phyloP scores from a whole-genome alignment of 78 protist genomes.

The Dictyostelium capitatum region DNA sequence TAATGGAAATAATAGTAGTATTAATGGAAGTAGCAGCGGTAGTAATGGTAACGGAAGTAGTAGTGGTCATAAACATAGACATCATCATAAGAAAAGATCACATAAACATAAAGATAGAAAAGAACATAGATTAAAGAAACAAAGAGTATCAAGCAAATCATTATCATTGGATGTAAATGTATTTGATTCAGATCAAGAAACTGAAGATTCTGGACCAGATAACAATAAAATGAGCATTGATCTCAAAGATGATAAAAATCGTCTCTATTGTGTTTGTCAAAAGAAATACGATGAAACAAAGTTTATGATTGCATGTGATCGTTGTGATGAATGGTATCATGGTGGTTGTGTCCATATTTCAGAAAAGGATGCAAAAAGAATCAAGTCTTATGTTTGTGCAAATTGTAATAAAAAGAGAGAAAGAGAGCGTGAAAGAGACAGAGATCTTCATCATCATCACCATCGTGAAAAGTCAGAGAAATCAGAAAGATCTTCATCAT shows the following conservation, averaged over 20 bases:
- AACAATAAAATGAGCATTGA: not conserved
- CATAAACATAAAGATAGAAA: conserved; percentile 33
- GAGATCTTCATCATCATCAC: not conserved
- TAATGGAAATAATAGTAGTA: not conserved
- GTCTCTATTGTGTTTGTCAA: conserved; percentile 60
- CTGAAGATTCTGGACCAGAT: conserved; percentile 38
- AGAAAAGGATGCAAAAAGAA: conserved; percentile 74
- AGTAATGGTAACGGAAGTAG: not conserved
- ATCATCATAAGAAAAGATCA: conserved; percentile 21
- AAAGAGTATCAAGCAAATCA: not conserved
- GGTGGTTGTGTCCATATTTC: conserved; percentile 82
- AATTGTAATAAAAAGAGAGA: conserved; percentile 50
- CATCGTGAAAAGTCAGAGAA: not conserved
- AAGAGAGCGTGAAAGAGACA: not conserved
- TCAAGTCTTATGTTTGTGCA: conserved; percentile 62
- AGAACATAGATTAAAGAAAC: conserved; percentile 32
- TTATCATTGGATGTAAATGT: not conserved
- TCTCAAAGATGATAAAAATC: conserved; percentile 6
- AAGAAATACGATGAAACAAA: conserved; percentile 59
- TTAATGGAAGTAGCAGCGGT: too few relatives aligned
- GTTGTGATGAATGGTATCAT: conserved; percentile 84
- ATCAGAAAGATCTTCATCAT: not conserved
- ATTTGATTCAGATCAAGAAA: conserved; percentile 13
- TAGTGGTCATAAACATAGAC: not conserved
- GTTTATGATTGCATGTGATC: conserved; percentile 84